Base-by-base conservation (phyloP, 805 yeast species). In the Yarrowia divulgata region DNA sequence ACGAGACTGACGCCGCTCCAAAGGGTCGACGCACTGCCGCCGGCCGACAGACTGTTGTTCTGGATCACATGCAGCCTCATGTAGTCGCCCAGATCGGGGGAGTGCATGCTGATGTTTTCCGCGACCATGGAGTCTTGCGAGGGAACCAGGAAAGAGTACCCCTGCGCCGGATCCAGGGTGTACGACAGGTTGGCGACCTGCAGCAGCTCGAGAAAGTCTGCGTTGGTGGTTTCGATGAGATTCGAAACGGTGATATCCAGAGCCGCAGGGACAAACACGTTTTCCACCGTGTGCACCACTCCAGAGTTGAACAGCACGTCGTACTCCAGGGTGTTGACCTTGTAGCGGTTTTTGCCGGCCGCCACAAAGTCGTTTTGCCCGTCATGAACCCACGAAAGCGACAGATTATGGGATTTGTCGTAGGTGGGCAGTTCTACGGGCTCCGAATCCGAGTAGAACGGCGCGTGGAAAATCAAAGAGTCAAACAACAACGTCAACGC, bases 281-380 rank as follows among this genome's bases (percentile, higher is more conserved):
- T 77, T 45, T 83, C 79, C 13, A 90, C 80, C 1, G 93, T 87
- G 75, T 91, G 97, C 0, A 90, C 85, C 0, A 93, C 97, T 1
- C 98, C 98, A 76, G 90, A 89, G 71, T 85, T 87, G 76, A 90
- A 93, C 14, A 93, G 75, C 8, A 91, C 84, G 75, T 93, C 97
- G 8, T 71, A 50, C 8, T 78, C 50, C 10, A 72, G 72, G 13
- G 75, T 73, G 43, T 71, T 71, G 76, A 71, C 19, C 34, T 37
- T 34, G 58, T 42, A 42, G 77, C 70, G 39, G 72, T 60, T n/a
- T 18, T 19, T 18, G 3, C 23, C 52, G 19, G 45, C 66, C 2
- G n/a, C 3, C 6, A 43, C 19, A 13, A 3, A 19, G 43, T 72
- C 8, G 75, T 55, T 6, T 18, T 70, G 23, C 7, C 40, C 52